Conservation (phyloP, 2,329 filamentous ascomycete genomes). For the Colletotrichum lentis region DNA sequence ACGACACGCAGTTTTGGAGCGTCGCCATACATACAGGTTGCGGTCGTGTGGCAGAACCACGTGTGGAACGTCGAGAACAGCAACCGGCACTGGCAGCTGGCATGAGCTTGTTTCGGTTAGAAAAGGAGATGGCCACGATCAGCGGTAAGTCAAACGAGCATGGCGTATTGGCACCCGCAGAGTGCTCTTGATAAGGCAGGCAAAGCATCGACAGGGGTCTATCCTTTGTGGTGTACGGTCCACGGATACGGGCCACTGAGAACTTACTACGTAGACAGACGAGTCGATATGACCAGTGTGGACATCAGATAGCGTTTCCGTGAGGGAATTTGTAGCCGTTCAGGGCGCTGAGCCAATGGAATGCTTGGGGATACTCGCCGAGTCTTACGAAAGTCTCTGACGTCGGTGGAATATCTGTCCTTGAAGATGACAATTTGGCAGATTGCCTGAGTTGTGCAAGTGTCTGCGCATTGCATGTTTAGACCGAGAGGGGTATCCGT, state of each 20-base stretch:
- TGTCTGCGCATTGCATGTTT: neutral
- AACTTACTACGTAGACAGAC: neutral
- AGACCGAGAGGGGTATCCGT: neutral
- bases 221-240: neutral
- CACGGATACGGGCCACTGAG: neutral
- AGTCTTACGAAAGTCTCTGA: neutral
- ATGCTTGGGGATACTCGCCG: neutral
- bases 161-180: neutral
- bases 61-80: neutral
- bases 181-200: conserved; percentile 9
- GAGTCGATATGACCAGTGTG: neutral
- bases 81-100: neutral
- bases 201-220: neutral
- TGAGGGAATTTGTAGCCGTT: conserved; percentile 3
- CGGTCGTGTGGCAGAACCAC: neutral
- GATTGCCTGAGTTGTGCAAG: neutral
- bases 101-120: neutral
- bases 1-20: neutral
- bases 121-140: conserved; percentile 19
- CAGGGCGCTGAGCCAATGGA: neutral
- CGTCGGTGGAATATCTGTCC: neutral
- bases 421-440: neutral
- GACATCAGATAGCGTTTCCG: conserved; percentile 15
- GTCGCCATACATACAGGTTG: neutral
- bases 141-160: conserved; percentile 20